Base-by-base conservation (phyloP, 441 rosid genomes). In the Populus tomentosa region DNA sequence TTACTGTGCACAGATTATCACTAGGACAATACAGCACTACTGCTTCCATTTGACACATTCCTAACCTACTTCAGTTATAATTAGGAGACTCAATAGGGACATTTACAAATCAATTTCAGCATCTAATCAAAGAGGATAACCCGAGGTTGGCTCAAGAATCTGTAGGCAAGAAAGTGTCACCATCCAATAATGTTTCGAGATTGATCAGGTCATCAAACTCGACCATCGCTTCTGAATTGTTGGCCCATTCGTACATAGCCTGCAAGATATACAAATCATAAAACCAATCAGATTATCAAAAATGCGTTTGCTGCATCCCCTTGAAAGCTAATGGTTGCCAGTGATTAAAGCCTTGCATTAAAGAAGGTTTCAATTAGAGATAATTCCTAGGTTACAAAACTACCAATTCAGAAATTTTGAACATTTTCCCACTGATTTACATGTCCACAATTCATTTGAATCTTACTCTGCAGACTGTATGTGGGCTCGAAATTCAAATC, bases 171-270 rank as follows among this genome's bases (percentile, higher is more conserved):
- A 80, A 78, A 50, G 85, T 81, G 74, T 90, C 88, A 5, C 80
- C 89, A 65, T 87, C 90, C 75, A 87, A 81, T 83, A 88, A 74
- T 73, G 89, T 87, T 71, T 89, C 96, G 50, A 91, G 72, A 78
- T 91, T 92, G 36, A 90, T 83, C 75, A 87, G 79, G 82, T 87
- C 86, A 76, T 88, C 90, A 46, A 86, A 81, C 74, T 84, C 88
- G 5, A 38, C 65, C 59, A 85, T 76, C 74, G 79, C 90, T 80
- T 82, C 50, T 2, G 53, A 73, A 84, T 86, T 72, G 77, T 42
- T 71, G 1, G 30, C 40, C 30, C 40, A 80, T 16, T 82, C 85
- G 20, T 33, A 23, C 32, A 67, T 70, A 38, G 78, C 87, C 98
- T 93, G 88, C 68, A 84, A 38, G 38, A 36, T 11, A 35, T 4